A percentile compares a stretch with the other conserved stretches of the same genome.
Conservation (phyloP, 192 early-diverging fungal genomes). For the Backusella liffmaniae region DNA sequence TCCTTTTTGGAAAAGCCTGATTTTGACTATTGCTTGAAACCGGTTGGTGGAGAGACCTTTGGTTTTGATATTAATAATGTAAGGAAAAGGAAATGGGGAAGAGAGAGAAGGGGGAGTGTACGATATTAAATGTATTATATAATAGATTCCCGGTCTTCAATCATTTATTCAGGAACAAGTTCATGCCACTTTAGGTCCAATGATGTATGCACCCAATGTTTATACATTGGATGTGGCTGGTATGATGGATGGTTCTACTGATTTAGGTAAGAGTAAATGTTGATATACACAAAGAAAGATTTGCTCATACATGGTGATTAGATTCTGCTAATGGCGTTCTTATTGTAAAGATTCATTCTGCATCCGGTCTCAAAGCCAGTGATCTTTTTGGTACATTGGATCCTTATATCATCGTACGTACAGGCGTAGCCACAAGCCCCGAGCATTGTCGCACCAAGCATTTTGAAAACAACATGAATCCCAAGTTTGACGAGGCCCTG, state of each 20-base stretch:
- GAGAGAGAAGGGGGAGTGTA: no score
- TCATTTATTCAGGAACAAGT: constrained; percentile 73
- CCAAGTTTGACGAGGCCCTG: constrained; percentile 83
- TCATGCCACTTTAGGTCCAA: constrained; percentile 69
- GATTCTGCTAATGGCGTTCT: constrained; percentile 86
- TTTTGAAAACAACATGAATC: constrained; percentile 76
- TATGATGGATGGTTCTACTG: constrained; percentile 65
- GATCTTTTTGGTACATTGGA: constrained; percentile 89
- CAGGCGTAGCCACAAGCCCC: constrained; percentile 61
- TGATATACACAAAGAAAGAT: neutral
- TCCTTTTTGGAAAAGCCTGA: constrained; percentile 80
- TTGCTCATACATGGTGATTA: neutral
- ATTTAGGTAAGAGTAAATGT: constrained; percentile 34
- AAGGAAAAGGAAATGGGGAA: constrained; percentile 8
- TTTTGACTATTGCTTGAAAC: constrained; percentile 87
- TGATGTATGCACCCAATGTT: constrained; percentile 83
- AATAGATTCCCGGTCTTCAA: constrained; percentile 77
- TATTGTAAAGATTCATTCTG: constrained; percentile 73
- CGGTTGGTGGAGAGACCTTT: constrained; percentile 79
- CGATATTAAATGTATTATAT: neutral
- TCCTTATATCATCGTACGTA: constrained; percentile 77
- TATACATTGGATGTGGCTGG: constrained; percentile 76
- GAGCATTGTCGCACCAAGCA: constrained; percentile 59
- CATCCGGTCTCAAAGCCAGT: constrained; percentile 77
- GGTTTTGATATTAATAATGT: constrained; percentile 86